A percentile compares a stretch with the other conserved stretches of the same genome.
Conservation (phyloP, 352 stramenopile species). For the Phytopythium kandeliae region DNA sequence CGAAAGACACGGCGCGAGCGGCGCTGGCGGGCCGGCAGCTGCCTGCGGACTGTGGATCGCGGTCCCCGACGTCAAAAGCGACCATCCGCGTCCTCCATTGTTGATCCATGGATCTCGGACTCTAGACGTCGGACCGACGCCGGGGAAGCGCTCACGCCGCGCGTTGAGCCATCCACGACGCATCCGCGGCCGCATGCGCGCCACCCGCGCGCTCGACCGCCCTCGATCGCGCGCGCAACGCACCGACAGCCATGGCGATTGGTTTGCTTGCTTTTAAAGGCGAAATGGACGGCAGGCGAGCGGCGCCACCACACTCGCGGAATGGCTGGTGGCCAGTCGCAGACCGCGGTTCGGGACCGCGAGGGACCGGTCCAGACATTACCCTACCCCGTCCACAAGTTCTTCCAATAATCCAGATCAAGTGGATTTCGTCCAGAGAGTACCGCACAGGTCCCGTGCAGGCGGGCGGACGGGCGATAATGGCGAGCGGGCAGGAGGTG, state of each 20-base stretch:
- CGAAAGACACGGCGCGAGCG: not conserved
- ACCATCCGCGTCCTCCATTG: too few relatives aligned
- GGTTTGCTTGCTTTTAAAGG: constrained; percentile 79
- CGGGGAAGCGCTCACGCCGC: not conserved
- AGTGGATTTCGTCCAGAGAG: too few relatives aligned
- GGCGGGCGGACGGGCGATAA: too few relatives aligned
- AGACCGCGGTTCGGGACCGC: constrained; percentile 8
- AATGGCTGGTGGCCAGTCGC: constrained; percentile 65
- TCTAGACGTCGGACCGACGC: not conserved
- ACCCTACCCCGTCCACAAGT: constrained; percentile 9
- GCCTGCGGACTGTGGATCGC: not conserved
- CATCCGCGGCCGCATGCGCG: too few relatives aligned
- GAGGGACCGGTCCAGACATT: constrained; percentile 14
- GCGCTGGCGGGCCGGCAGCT: not conserved
- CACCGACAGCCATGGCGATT: constrained; percentile 87
- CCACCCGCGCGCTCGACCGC: not conserved
- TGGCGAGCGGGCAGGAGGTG: not conserved
- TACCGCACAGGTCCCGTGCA: too few relatives aligned
- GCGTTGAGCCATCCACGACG: not conserved
- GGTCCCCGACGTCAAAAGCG: not conserved
- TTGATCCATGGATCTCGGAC: not conserved
- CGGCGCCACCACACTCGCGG: constrained; percentile 8
- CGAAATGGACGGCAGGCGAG: constrained; percentile 59
- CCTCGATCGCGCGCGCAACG: constrained; percentile 15
- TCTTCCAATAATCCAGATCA: too few relatives aligned